These are phyloP conservation scores for Lobulomyces angularis DNA, from an alignment of 192 early-diverging fungal genomes.

Conservation along the genomic window DNA sequence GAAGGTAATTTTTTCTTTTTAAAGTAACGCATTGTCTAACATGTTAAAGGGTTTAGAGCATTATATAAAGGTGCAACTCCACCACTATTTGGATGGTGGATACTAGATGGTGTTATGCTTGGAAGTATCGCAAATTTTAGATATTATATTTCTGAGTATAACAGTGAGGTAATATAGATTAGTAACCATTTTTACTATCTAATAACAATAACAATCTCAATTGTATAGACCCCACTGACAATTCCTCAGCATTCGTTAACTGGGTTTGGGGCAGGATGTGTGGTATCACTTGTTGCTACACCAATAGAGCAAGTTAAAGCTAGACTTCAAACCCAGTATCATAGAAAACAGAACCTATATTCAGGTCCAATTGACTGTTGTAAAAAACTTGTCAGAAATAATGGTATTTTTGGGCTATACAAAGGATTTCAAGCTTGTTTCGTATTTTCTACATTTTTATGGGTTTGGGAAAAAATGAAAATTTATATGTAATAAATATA, in stretches of 20 bases:
- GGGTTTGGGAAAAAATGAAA: too few relatives aligned
- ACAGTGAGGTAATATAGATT: conserved; percentile 47
- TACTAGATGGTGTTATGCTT: conserved; percentile 69
- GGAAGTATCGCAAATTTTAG: conserved; percentile 77
- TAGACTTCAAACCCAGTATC: conserved; percentile 63
- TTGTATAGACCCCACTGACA: conserved; percentile 15
- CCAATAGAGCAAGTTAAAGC: conserved; percentile 67
- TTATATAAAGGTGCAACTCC: conserved; percentile 90
- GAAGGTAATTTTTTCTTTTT: too few relatives aligned
- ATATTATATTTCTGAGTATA: too few relatives aligned
- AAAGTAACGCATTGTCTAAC: too few relatives aligned
- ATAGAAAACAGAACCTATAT: conserved; percentile 52
- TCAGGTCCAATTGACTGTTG: conserved; percentile 78
- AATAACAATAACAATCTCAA: conserved; percentile 61
- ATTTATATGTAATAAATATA: too few relatives aligned
- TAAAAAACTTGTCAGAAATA: conserved; percentile 54
- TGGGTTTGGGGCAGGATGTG: conserved; percentile 51
- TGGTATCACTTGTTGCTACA: conserved; percentile 68
- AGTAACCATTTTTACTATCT: conserved; percentile 45
- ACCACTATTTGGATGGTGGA: conserved; percentile 79
- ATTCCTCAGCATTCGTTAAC: conserved; percentile 2
- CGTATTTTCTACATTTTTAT: conserved; percentile 67
- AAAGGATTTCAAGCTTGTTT: conserved; percentile 69
- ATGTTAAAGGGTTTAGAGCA: conserved; percentile 48
- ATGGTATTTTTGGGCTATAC: conserved; percentile 72